phyloP scores from a whole-genome alignment of 129 eudicot species.

The Helianthus tuberosus region DNA sequence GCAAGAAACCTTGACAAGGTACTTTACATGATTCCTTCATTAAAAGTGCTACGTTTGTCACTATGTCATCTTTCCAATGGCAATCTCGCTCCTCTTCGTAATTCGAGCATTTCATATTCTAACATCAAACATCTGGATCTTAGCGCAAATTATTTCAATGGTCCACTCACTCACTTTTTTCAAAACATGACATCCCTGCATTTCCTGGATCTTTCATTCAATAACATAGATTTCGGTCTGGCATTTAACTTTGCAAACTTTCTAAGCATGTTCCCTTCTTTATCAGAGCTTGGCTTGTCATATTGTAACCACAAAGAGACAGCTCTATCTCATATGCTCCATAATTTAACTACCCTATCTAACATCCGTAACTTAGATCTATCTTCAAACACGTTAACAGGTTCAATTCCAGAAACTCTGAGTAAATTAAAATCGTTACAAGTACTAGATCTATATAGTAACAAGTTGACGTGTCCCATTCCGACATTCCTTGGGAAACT shows the following conservation, averaged over 20 bases:
- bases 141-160: background rate
- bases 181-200: background rate
- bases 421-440: too few relatives aligned
- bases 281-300: background rate
- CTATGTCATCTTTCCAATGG: background rate
- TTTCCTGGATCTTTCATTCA: background rate
- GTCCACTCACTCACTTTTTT: background rate
- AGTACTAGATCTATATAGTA: too few relatives aligned
- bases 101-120: background rate
- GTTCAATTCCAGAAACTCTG: too few relatives aligned
- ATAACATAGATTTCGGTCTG: background rate
- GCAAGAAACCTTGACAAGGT: background rate
- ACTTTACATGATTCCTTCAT: slow-evolving; percentile 12
- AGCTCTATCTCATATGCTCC: background rate
- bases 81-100: background rate
- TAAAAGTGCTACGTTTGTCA: background rate
- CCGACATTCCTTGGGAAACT: background rate
- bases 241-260: background rate
- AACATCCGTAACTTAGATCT: background rate
- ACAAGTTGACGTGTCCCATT: background rate
- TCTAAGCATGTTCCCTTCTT: background rate
- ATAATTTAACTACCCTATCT: background rate
- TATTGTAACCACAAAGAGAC: background rate
- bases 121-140: background rate
- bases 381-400: too few relatives aligned